Conservation (phyloP, 2,329 filamentous ascomycete genomes). For the Allantophomopsis cytisporea region DNA sequence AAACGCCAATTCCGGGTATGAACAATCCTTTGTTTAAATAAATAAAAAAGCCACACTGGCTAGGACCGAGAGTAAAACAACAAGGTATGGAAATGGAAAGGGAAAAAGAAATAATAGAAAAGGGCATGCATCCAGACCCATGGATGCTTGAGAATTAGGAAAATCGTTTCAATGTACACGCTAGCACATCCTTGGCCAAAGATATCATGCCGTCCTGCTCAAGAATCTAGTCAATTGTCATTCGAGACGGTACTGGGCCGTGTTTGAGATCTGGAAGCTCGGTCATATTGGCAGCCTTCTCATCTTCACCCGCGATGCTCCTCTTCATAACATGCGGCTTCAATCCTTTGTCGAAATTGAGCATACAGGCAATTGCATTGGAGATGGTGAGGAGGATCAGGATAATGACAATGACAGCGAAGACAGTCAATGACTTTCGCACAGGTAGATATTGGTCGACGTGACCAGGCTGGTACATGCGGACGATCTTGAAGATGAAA, state of each 20-base stretch:
- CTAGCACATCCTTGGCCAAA: too few species aligned
- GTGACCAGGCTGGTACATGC: conserved; percentile 68
- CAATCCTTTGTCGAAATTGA: conserved; percentile 81
- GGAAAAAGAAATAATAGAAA: too few species aligned
- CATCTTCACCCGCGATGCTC: conserved; percentile 31
- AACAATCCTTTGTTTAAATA: too few species aligned
- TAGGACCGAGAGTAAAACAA: too few species aligned
- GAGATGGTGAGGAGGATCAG: conserved; percentile 79
- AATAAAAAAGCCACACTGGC: too few species aligned
- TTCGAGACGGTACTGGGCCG: conserved; percentile 25
- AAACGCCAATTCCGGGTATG: too few species aligned
- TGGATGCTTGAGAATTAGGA: too few species aligned
- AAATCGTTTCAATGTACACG: too few species aligned
- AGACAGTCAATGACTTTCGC: conserved; percentile 76
- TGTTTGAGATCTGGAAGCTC: conserved; percentile 24
- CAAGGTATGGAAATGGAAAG: too few species aligned
- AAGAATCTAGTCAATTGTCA: conserved; percentile 30
- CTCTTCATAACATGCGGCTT: conserved; percentile 68
- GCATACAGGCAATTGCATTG: conserved; percentile 76
- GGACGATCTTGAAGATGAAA: conserved; percentile 95
- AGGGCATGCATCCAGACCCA: too few species aligned
- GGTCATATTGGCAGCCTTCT: conserved; percentile 32
- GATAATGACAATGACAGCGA: conserved; percentile 84
- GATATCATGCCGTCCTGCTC: background rate
- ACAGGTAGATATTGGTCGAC: conserved; percentile 58